Evolutionary conservation across 2,329 filamentous ascomycete species (phyloP).

Genomic region (Emmonsia crescens): DNA sequence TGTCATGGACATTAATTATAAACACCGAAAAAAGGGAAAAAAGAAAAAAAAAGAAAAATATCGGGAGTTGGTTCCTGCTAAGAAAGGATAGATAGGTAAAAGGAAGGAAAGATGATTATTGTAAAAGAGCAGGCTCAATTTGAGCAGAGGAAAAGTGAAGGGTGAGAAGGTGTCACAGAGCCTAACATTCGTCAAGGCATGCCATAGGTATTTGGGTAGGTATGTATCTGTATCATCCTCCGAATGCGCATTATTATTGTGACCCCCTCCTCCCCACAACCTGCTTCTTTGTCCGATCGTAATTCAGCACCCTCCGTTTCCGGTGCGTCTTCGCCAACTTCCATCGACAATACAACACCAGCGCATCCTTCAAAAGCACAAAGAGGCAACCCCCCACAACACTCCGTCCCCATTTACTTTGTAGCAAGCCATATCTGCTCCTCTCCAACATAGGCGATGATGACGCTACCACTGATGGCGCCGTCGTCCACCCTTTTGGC

Average conservation of each 20-base stretch:
- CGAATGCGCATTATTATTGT: not conserved
- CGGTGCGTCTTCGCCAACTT: constrained; percentile 38
- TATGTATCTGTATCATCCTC: not conserved
- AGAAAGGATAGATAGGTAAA: too few relatives aligned
- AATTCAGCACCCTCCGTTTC: constrained; percentile 37
- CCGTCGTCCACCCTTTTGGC: constrained; percentile 55
- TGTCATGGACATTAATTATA: too few relatives aligned
- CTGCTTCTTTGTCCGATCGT: constrained; percentile 32
- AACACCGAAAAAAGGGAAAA: not conserved
- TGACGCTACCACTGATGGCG: constrained; percentile 29
- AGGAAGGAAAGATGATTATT: too few relatives aligned
- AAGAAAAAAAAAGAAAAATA: too few relatives aligned
- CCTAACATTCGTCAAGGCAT: not conserved
- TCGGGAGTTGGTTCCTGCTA: too few relatives aligned
- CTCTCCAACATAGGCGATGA: constrained; percentile 29
- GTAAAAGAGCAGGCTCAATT: too few relatives aligned
- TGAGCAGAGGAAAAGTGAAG: not conserved
- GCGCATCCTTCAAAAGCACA: constrained; percentile 65
- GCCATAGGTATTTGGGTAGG: not conserved
- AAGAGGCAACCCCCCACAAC: constrained; percentile 81
- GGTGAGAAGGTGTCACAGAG: not conserved
- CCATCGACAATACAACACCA: constrained; percentile 49
- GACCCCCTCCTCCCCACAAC: constrained; percentile 5
- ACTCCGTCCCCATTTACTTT: constrained; percentile 79
- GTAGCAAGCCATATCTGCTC: constrained; percentile 54